Evolutionary conservation across 805 yeast genomes (phyloP).

Genomic region (Pichia deserticola): DNA sequence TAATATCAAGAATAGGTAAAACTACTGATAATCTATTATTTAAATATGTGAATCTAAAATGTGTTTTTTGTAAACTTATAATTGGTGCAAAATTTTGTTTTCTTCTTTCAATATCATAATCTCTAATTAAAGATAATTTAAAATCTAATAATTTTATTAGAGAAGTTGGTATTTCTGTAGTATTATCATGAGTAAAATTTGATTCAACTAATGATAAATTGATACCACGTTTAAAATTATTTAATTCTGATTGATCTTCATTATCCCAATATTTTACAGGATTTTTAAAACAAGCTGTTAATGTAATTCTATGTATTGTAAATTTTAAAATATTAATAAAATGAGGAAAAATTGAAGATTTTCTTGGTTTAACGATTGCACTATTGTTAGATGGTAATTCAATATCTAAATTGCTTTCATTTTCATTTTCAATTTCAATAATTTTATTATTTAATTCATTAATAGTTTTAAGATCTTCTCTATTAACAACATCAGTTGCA

Average conservation of each 20-base stretch:
- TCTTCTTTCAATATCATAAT: slow-evolving; percentile 14
- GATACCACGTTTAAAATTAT: slow-evolving; percentile 24
- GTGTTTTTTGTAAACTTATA: slow-evolving; percentile 10
- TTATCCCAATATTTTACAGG: slow-evolving; percentile 26
- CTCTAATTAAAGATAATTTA: slow-evolving; percentile 14
- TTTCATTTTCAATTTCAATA: neutral
- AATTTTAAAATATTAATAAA: slow-evolving; percentile 9
- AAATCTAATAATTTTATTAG: slow-evolving; percentile 9
- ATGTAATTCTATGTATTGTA: slow-evolving; percentile 11
- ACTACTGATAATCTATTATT: slow-evolving; percentile 14
- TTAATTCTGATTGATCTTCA: slow-evolving; percentile 24
- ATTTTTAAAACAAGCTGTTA: slow-evolving; percentile 23
- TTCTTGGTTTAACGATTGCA: neutral
- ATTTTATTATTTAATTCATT: neutral
- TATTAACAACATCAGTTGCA: slow-evolving; percentile 1
- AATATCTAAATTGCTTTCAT: neutral
- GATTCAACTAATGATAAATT: slow-evolving; percentile 6
- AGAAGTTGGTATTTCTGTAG: slow-evolving; percentile 9
- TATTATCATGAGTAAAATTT: slow-evolving; percentile 8
- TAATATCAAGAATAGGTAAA: slow-evolving; percentile 22
- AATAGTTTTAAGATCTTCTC: neutral
- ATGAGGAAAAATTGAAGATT: slow-evolving; percentile 7
- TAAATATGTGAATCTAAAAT: slow-evolving; percentile 11
- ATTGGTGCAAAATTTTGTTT: slow-evolving; percentile 8
- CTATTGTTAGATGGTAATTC: neutral